Percentiles rank a stretch among this genome's conserved stretches.
Evolutionary conservation across 2,329 filamentous ascomycete species (phyloP).

Genomic region (Pyrenochaeta sp.): DNA sequence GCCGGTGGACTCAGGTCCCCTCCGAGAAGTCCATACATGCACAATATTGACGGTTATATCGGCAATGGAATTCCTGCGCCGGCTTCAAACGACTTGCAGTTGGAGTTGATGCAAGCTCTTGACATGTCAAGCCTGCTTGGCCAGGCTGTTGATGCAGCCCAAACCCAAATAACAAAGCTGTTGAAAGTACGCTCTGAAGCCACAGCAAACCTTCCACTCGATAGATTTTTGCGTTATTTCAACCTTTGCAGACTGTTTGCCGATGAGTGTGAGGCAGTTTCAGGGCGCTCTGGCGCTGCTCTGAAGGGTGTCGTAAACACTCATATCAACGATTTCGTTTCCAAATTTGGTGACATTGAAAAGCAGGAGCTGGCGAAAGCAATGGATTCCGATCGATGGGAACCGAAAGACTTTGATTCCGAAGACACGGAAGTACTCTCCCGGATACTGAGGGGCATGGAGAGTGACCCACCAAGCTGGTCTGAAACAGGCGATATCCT

Average conservation of each 20-base stretch:
- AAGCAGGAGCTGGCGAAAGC: constrained; percentile 77
- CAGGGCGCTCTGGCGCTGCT: constrained; percentile 76
- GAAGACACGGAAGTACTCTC: constrained; percentile 67
- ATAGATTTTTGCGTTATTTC: constrained; percentile 81
- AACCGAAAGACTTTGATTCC: constrained; percentile 76
- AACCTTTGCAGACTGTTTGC: constrained; percentile 83
- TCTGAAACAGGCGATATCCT: constrained; percentile 60
- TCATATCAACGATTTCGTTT: constrained; percentile 83
- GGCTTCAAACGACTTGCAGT: constrained; percentile 59
- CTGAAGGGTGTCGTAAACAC: constrained; percentile 82
- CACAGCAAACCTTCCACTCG: constrained; percentile 71
- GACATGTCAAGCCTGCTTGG: constrained; percentile 81
- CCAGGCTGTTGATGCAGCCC: constrained; percentile 81
- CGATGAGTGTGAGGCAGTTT: constrained; percentile 86
- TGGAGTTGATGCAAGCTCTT: constrained; percentile 78
- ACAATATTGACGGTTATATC: constrained; percentile 54
- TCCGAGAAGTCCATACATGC: constrained; percentile 54
- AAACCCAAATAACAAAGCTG: constrained; percentile 76
- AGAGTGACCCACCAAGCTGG: constrained; percentile 74
- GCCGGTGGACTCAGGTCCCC: constrained; percentile 56
- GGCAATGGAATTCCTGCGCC: constrained; percentile 21
- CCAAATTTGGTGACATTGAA: constrained; percentile 73
- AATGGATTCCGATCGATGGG: constrained; percentile 85
- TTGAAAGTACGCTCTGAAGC: constrained; percentile 80
- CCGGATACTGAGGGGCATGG: constrained; percentile 74